Base-by-base conservation (phyloP, 768 basidiomycete genomes). In the Lentinula aciculospora region DNA sequence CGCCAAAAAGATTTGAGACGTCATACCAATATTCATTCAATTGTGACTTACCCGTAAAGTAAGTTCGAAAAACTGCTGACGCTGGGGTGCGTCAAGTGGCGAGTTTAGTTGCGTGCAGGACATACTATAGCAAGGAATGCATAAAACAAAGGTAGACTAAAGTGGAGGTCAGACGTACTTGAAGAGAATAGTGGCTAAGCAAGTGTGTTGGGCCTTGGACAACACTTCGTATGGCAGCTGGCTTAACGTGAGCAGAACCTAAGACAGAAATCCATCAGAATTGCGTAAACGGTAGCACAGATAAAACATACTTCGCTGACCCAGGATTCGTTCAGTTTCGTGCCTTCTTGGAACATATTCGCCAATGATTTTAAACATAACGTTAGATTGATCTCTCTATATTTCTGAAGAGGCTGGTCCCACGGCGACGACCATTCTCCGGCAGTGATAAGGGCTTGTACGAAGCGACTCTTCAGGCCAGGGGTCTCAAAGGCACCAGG, bases 361-460 rank as follows among this genome's bases (percentile, higher is more conserved):
- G 90, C 84, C 34, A 97, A 64, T 0, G 84, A 87, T 32, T 95
- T 81, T 49, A 97, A 74, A 1, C 89, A 76, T 25, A 99, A 77
- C 59, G 96, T 75, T 1, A 86, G 78, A 66, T 98, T 98, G 17
- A 88, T 96, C 68, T 97, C 94, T 57, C 86, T 76, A 6, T 83
- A 69, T 71, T 93, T 97, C 3, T 76, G 69, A 34, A 88, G 68
- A 0, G 86, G 77, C n/a, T 70, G 67, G 28, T 74, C 65, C 80
- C 84, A 84, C 1, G 81, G 75, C 29, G 74, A 53, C 67, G 60
- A 67, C 86, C 88, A 91, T 50, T 88, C 86, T 2, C 86, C 81
- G 13, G 85, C 88, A 55, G 73, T 74, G 69, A 93, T 83, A 10
- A 95, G 68, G 1, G 81, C 72, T 19, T 81, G 76, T 21, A 89